Evolutionary conservation across 345 rosid species (phyloP), one percentile per base, ranked within the genome.

Genomic region (Heritiera littoralis): DNA sequence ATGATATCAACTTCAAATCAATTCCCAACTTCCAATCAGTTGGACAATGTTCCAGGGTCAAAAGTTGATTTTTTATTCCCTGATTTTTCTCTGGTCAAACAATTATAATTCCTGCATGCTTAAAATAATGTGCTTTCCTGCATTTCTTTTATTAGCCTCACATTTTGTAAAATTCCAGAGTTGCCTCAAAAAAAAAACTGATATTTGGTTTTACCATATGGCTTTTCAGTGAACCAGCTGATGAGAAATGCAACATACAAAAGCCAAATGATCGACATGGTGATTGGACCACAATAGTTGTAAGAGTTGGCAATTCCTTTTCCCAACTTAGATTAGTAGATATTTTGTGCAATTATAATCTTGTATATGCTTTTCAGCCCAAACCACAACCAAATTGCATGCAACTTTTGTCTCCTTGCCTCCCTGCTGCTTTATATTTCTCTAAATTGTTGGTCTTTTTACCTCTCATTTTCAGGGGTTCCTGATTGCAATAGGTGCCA

Each of bases 231-330:
- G 98, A 93, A 85, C 98, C 98, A 18, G 83, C 85, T 51, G 73
- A 82, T 56, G 87, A 81, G 10, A 90, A 80, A 80, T 90, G 95
- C 86, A 85, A 89, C 74, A 75, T 78, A 9, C 87, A 85, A 73
- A 83, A 75, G 72, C 88, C 76, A 72, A 80, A 63, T n/a, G 80
- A 82, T 75, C 81, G 81, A 69, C 83, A 90, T 72, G 83, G 80
- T 2, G 94, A 87, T 81, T 95, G 97, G 97, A 85, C 86, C 54
- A 89, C 93, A 5, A 79, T 95, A 73, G 85, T 93, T 77, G 98
- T 95, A 84, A 88, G 88, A 71, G 73, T 68, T 83, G 20, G 6
- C 9, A 5, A 65, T 32, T 63, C 60, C 14, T 14, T 51, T 32
- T 6, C 28, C 60, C 5, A 6, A 2, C 17, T 49, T 49, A 6